These are phyloP conservation scores for Ceratobasidium theobromae DNA, from an alignment of 1,284 basidiomycete species.

Conservation along the genomic window DNA sequence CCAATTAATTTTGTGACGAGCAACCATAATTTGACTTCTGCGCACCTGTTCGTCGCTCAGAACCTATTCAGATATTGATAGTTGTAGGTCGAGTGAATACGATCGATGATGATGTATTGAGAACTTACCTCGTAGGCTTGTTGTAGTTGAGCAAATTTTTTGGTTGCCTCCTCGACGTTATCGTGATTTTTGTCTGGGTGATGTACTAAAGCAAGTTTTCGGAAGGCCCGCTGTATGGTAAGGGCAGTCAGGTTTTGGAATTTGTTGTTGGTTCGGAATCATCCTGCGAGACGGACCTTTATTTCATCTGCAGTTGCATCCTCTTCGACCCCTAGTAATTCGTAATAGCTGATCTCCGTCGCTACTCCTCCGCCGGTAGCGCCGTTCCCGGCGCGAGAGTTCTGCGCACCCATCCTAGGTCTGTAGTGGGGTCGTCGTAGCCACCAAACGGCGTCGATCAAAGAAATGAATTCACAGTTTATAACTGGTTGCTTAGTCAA, in stretches of 20 bases:
- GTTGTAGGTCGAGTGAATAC: background rate
- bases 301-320: conserved; percentile 85
- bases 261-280: background rate
- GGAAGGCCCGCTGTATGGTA: conserved; percentile 67
- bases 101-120: background rate
- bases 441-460: background rate
- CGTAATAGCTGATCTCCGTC: conserved; percentile 67
- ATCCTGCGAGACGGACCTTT: conserved; percentile 58
- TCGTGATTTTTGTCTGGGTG: conserved; percentile 89
- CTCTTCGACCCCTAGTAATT: conserved; percentile 76
- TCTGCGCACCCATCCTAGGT: conserved; percentile 65
- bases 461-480: background rate
- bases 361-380: conserved; percentile 41
- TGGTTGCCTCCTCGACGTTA: conserved; percentile 82
- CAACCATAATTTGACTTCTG: no score
- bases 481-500: background rate
- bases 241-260: conserved; percentile 32
- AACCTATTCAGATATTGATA: conserved; percentile 52
- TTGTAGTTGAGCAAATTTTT: conserved; percentile 85
- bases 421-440: background rate
- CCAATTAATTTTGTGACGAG: background rate
- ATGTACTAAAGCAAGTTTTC: conserved; percentile 79
- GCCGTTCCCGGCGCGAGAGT: conserved; percentile 53
- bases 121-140: conserved; percentile 86
- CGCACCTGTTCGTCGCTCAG: conserved; percentile 87